Evolutionary conservation across 164 flowering plant genomes (phyloP).

Genomic region (Kingdonia uniflora): DNA sequence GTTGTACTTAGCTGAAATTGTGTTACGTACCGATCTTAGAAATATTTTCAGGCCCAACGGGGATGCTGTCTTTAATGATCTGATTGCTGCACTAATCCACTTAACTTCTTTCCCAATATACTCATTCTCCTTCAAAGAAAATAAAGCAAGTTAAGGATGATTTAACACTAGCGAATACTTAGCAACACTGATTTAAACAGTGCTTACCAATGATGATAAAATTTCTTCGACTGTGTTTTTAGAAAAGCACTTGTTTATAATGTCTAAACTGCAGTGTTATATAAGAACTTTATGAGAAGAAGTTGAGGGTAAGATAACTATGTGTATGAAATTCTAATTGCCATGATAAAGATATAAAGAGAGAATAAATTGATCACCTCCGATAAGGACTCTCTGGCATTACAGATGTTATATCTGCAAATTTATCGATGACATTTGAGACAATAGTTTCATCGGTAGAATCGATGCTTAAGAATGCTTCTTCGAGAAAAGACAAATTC

Average conservation of each 20-base stretch:
- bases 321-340: not conserved
- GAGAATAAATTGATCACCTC: not conserved
- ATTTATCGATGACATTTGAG: no score
- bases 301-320: no score
- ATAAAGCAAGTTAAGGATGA: not conserved
- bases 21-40: not conserved
- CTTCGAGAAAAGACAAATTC: not conserved
- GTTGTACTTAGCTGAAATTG: not conserved
- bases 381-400: not conserved
- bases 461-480: not conserved
- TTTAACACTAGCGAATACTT: not conserved
- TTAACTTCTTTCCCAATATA: not conserved
- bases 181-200: no score
- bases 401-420: no score
- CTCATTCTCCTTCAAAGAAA: not conserved
- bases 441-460: not conserved
- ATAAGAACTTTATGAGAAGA: not conserved
- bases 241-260: slow-evolving; percentile 35
- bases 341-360: not conserved
- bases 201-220: slow-evolving; percentile 37
- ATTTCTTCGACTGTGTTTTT: slow-evolving; percentile 25
- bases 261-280: slow-evolving; percentile 35
- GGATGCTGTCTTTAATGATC: not conserved
- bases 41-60: not conserved
- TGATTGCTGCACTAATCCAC: not conserved